phyloP scores from a whole-genome alignment of 106 monocot genomes.

The Platanthera guangdongensis region DNA sequence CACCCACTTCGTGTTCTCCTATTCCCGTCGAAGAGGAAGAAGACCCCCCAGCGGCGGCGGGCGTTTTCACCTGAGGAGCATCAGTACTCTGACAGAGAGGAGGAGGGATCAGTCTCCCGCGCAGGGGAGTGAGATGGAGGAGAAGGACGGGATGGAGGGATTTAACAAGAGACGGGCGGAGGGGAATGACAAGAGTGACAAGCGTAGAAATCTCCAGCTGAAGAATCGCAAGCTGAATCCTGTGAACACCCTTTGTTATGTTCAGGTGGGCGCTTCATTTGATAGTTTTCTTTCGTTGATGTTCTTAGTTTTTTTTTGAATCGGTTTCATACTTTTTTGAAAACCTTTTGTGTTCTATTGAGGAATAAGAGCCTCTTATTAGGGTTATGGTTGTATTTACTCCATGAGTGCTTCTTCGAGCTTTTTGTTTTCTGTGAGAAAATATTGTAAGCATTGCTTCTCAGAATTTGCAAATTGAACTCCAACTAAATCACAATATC shows the following conservation, averaged over 20 bases:
- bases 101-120: constrained; percentile 1
- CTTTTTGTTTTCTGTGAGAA: neutral
- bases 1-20: neutral
- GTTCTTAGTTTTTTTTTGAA: no score
- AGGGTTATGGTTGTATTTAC: neutral
- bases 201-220: constrained; percentile 48
- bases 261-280: constrained; percentile 44
- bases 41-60: neutral
- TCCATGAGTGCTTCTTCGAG: no score
- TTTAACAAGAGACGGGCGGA: constrained; percentile 83
- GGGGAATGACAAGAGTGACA: constrained; percentile 46
- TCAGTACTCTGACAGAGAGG: constrained; percentile 15
- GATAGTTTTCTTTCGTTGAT: neutral
- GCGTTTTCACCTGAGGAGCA: constrained; percentile 12
- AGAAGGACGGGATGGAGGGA: constrained; percentile 12
- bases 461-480: neutral
- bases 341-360: neutral
- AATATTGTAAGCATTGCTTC: neutral
- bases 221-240: constrained; percentile 77
- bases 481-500: no score
- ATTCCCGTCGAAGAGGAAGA: neutral
- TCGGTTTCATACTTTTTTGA: neutral
- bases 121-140: constrained; percentile 23
- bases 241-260: constrained; percentile 67
- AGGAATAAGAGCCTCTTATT: neutral